Evolutionary conservation across 2,329 filamentous ascomycete genomes (phyloP), one percentile per base, ranked within the genome.

Genomic region (Colletotrichum tabaci): DNA sequence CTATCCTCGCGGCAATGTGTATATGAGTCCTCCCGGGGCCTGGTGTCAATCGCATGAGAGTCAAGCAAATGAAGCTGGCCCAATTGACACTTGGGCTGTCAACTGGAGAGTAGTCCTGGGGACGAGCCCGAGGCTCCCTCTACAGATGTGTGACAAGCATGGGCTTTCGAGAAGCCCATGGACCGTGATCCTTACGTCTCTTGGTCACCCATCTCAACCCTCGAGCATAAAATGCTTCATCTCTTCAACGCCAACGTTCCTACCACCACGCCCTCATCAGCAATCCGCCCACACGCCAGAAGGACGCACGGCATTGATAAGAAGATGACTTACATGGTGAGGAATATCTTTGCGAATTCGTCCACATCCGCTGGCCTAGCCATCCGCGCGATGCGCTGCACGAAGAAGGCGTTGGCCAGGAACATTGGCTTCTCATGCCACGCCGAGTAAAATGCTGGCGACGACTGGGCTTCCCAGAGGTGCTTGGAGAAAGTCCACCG

Each of bases 391-490:
- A 83, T 77, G 0, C 82, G 80, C 52, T 78, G 75, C 55, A 83
- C 82, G 57, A 78, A 76, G 72, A 82, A 74, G 38, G 81, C 76
- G n/a, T 75, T 66, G 49, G 84, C 78, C 46, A 74, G 71, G 60
- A 78, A 84, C 60, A 82, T 78, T 10, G 82, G 82, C 77, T 82
- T 83, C 44, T 81, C 80, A n/a, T 82, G 80, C 85, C 84, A 86
- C 2, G 83, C 81, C 2, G 77, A 79, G 74, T 79, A 85, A 73
- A 86, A 86, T 2, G 82, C 79, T 23, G 82, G 76, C 1, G 84
- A 82, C 5, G 79, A 80, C 40, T 75, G 70, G 1, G 85, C 83
- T 18, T 84, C 79, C 84, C 84, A 86, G 21, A 86, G 80, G 66
- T 84, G 79, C 9, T 77, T 77, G 7, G 84, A 86, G 21, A 84